Conservation (phyloP, 306 rosid species). For the Amphicarpaea edgeworthii region DNA sequence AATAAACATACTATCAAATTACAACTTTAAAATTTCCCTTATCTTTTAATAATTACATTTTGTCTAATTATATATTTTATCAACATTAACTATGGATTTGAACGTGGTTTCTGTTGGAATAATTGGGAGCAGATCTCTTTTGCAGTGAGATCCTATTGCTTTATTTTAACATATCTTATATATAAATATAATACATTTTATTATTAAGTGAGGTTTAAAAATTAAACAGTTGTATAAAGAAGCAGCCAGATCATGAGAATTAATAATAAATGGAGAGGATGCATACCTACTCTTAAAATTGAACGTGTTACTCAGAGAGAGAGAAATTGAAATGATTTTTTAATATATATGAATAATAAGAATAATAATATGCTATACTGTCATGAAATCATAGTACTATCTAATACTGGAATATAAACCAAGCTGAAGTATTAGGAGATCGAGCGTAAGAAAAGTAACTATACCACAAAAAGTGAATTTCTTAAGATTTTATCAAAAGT, state of each 20-base stretch:
- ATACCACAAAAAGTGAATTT: background rate
- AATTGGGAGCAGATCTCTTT: background rate
- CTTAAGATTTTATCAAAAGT: background rate
- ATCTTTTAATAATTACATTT: background rate
- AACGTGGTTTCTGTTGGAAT: background rate
- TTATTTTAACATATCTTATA: background rate
- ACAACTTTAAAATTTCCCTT: background rate
- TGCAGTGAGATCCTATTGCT: background rate
- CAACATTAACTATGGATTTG: background rate
- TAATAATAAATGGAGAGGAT: background rate
- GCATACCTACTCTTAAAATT: background rate
- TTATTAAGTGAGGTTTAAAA: background rate
- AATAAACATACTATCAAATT: too few species aligned
- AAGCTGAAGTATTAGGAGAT: too few species aligned
- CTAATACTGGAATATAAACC: too few species aligned
- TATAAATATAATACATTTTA: background rate
- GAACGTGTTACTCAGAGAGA: background rate
- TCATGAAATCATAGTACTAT: too few species aligned
- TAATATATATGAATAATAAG: too few species aligned
- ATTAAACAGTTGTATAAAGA: background rate
- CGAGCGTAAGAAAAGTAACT: too few species aligned
- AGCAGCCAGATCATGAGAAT: background rate
- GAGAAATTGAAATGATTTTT: background rate
- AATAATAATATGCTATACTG: background rate
- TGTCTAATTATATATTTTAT: background rate